Percentiles rank a stretch among this genome's conserved stretches.
Evolutionary conservation across 2,329 filamentous ascomycete species (phyloP).

Genomic region (Stachybotrys echinatus): DNA sequence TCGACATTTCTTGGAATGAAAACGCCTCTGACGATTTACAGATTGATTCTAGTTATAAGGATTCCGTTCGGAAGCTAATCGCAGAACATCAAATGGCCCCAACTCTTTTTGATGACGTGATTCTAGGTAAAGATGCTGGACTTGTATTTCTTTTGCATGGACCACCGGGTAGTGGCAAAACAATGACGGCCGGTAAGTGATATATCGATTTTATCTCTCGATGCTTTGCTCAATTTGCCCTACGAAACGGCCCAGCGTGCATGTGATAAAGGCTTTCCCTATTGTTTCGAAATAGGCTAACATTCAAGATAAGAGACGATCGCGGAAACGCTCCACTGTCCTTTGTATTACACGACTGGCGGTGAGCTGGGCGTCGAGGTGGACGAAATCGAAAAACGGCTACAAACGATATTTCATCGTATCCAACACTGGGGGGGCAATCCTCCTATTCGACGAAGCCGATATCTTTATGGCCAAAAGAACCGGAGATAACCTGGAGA

Average conservation of each 20-base stretch:
- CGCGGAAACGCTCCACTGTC: not conserved
- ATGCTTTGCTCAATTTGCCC: too few species aligned
- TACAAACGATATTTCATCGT: conserved; percentile 45
- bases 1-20: too few species aligned
- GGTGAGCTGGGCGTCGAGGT: not conserved
- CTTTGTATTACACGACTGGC: not conserved
- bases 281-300: not conserved
- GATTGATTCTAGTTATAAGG: too few species aligned
- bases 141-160: not conserved
- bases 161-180: not conserved
- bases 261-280: not conserved
- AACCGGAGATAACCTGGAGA: conserved; percentile 14
- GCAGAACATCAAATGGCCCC: too few species aligned
- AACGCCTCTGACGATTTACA: too few species aligned
- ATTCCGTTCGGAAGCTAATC: too few species aligned
- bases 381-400: not conserved
- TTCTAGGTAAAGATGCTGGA: not conserved
- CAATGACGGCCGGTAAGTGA: not conserved
- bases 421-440: conserved; percentile 42
- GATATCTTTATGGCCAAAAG: conserved; percentile 28
- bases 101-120: not conserved
- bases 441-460: conserved; percentile 29
- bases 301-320: not conserved
- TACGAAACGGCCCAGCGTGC: too few species aligned
- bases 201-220: too few species aligned